Evolutionary conservation across 1,284 basidiomycete genomes (phyloP).

Genomic region (Microbotryomycetes sp.): DNA sequence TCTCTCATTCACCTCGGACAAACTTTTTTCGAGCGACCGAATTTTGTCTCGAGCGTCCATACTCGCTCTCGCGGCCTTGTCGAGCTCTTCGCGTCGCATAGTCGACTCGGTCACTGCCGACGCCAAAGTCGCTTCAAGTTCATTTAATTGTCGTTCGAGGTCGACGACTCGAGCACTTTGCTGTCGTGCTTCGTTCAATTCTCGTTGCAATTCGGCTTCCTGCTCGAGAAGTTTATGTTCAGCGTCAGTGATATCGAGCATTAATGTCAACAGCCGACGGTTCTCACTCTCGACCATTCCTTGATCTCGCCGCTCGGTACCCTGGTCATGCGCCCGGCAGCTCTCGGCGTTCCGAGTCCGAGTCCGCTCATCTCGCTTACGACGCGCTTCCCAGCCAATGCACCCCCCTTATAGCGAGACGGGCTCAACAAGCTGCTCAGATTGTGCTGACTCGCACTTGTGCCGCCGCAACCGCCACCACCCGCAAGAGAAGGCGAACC

Average conservation of each 20-base stretch:
- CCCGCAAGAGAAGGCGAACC: background rate
- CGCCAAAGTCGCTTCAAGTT: background rate
- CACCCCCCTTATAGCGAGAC: slow-evolving; percentile 2
- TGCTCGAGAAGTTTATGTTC: no score
- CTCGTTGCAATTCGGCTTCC: background rate
- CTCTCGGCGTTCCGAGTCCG: slow-evolving; percentile 21
- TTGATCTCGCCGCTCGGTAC: slow-evolving; percentile 6
- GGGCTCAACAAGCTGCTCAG: slow-evolving; percentile 11
- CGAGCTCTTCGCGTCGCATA: background rate
- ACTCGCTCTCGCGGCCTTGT: background rate
- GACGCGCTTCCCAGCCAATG: background rate
- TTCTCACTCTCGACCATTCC: slow-evolving; percentile 11
- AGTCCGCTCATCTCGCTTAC: slow-evolving; percentile 15
- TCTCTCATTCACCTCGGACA: background rate
- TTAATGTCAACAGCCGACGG: no score
- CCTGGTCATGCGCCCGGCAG: background rate
- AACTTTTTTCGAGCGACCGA: background rate
- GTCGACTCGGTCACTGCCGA: background rate
- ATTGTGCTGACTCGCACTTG: slow-evolving; percentile 2
- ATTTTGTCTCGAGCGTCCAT: background rate
- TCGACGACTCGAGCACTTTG: background rate
- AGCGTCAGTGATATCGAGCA: no score
- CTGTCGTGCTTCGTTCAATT: background rate
- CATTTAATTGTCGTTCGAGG: slow-evolving; percentile 19
- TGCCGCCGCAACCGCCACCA: background rate